phyloP scores from a whole-genome alignment of 768 basidiomycete species.

The Podaxis rugospora region DNA sequence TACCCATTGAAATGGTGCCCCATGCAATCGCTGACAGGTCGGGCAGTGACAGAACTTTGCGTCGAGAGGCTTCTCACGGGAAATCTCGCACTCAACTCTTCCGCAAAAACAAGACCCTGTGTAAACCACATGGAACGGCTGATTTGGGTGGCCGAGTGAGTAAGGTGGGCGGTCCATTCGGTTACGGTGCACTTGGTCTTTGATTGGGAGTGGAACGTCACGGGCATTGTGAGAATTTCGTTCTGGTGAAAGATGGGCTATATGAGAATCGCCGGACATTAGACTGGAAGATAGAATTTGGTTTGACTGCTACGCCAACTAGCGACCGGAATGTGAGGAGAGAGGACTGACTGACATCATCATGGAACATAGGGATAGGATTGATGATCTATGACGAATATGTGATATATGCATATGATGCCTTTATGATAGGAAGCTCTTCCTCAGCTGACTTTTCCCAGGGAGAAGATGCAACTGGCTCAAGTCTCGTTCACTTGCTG shows the following conservation, averaged over 20 bases:
- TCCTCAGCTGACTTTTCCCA: neutral
- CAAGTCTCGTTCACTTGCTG: neutral
- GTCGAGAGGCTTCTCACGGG: conserved; percentile 7
- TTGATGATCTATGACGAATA: too few species aligned
- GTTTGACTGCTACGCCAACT: too few species aligned
- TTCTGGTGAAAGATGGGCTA: neutral
- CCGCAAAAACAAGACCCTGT: conserved; percentile 2
- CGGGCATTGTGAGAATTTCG: neutral
- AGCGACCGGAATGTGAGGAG: too few species aligned
- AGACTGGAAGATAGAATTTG: too few species aligned
- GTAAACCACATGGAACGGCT: neutral
- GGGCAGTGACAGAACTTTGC: conserved; percentile 13
- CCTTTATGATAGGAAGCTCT: neutral
- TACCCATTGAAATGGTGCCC: conserved; percentile 15
- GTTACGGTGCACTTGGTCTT: conserved; percentile 4
- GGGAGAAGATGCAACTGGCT: neutral
- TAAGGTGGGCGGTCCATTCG: conserved; percentile 7
- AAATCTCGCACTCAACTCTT: neutral
- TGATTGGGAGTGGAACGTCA: neutral
- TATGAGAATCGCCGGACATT: too few species aligned
- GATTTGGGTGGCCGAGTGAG: neutral
- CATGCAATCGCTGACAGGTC: conserved; percentile 12
- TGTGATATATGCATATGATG: neutral
- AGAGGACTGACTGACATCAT: too few species aligned
- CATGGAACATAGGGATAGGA: too few species aligned